These are phyloP conservation scores for Rickenella mellea DNA, from an alignment of 768 basidiomycete species.

Conservation along the genomic window DNA sequence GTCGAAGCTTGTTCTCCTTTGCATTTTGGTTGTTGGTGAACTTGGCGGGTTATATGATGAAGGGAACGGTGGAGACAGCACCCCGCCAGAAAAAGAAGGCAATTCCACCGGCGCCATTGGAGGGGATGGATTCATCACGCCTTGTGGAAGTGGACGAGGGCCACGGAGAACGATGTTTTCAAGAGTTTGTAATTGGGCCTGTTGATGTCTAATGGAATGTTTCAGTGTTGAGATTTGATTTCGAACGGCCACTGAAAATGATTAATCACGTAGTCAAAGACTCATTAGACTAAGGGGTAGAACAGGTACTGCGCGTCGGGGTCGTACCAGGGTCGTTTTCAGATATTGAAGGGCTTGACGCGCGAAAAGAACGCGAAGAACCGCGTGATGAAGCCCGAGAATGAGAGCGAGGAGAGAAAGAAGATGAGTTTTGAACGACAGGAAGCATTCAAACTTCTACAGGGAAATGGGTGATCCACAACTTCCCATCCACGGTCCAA, in stretches of 20 bases:
- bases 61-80: conserved; percentile 21
- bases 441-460: background rate
- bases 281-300: conserved; percentile 3
- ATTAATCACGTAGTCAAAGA: conserved; percentile 13
- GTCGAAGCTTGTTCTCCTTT: conserved; percentile 60
- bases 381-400: conserved; percentile 42
- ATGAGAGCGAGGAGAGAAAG: conserved; percentile 18
- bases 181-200: conserved; percentile 64
- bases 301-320: background rate
- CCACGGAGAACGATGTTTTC: conserved; percentile 61
- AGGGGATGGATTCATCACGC: conserved; percentile 27
- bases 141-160: conserved; percentile 44
- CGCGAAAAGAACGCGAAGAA: conserved; percentile 37
- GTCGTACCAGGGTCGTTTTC: conserved; percentile 60
- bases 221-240: conserved; percentile 75
- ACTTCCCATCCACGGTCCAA: background rate
- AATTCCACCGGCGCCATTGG: conserved; percentile 24
- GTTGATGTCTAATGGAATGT: conserved; percentile 76
- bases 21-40: conserved; percentile 39
- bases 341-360: conserved; percentile 45
- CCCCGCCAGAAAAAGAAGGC: conserved; percentile 16
- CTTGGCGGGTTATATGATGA: conserved; percentile 11
- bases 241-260: conserved; percentile 58
- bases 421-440: background rate
- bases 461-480: background rate